Percentiles rank a stretch among this genome's conserved stretches.
Conservation (phyloP, 805 yeast genomes). For the Wickerhamiella australiensis region DNA sequence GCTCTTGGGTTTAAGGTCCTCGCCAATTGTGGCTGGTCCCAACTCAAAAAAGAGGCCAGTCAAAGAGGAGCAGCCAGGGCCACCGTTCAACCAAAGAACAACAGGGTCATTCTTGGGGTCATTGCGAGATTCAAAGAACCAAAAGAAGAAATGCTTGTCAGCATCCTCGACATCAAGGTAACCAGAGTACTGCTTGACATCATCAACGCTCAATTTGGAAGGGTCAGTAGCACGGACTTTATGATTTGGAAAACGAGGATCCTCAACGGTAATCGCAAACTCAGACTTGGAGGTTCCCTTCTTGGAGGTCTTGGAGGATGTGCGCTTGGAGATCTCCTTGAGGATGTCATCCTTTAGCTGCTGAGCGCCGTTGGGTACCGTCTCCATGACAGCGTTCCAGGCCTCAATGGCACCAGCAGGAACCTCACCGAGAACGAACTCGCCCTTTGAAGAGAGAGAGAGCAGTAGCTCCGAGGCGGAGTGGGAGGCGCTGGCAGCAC, state of each 20-base stretch:
- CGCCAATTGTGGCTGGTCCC: slow-evolving; percentile 76
- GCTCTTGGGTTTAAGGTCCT: slow-evolving; percentile 54
- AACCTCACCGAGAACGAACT: slow-evolving; percentile 20
- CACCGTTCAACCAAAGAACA: slow-evolving; percentile 87
- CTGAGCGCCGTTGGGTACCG: slow-evolving; percentile 23
- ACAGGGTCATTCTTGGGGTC: slow-evolving; percentile 80
- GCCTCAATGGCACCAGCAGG: slow-evolving; percentile 24
- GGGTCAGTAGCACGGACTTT: slow-evolving; percentile 57
- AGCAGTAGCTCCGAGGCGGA: slow-evolving; percentile 21
- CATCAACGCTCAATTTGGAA: slow-evolving; percentile 59
- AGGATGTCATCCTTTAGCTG: slow-evolving; percentile 20
- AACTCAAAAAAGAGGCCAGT: slow-evolving; percentile 88
- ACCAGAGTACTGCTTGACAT: slow-evolving; percentile 68
- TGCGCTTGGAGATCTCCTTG: slow-evolving; percentile 13
- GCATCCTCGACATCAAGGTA: slow-evolving; percentile 66
- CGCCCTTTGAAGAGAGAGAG: slow-evolving; percentile 17
- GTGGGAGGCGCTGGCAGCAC: neutral
- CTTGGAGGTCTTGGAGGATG: slow-evolving; percentile 8
- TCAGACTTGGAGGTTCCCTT: slow-evolving; percentile 8
- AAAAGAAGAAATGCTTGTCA: slow-evolving; percentile 87
- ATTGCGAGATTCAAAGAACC: slow-evolving; percentile 77
- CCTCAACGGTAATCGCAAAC: slow-evolving; percentile 6
- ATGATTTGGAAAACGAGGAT: slow-evolving; percentile 29
- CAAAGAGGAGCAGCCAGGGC: slow-evolving; percentile 93
- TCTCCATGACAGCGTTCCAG: slow-evolving; percentile 25